phyloP scores from a whole-genome alignment of 371 early-diverging fungal genomes.

The Vavraia culicis region DNA sequence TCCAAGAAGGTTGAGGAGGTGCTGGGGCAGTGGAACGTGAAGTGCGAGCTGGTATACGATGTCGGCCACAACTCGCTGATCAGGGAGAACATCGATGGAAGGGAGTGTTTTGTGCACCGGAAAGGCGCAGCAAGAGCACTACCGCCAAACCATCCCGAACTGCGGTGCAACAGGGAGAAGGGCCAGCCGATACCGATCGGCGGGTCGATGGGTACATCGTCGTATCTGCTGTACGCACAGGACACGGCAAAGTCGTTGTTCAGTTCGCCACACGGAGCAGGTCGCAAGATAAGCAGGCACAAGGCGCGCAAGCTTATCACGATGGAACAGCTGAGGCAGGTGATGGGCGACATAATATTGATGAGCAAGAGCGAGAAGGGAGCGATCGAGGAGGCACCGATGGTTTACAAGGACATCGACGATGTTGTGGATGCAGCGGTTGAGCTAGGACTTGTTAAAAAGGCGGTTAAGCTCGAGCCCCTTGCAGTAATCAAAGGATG shows the following conservation, averaged over 20 bases:
- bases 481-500: slow-evolving; percentile 43
- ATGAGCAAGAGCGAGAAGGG: slow-evolving; percentile 9
- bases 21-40: slow-evolving; percentile 18
- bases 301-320: slow-evolving; percentile 21
- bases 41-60: slow-evolving; percentile 33
- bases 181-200: slow-evolving; percentile 14
- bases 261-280: slow-evolving; percentile 42
- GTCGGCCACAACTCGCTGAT: slow-evolving; percentile 38
- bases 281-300: slow-evolving; percentile 34
- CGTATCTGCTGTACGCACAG: slow-evolving; percentile 35
- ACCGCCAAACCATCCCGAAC: slow-evolving; percentile 11
- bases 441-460: slow-evolving; percentile 25
- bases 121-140: slow-evolving; percentile 39
- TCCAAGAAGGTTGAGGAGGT: slow-evolving; percentile 17
- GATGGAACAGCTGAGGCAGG: slow-evolving; percentile 7
- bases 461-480: slow-evolving; percentile 31
- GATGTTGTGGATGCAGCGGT: slow-evolving; percentile 39
- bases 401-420: slow-evolving; percentile 42
- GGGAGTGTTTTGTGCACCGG: slow-evolving; percentile 28
- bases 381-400: slow-evolving; percentile 37
- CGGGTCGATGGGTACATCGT: slow-evolving; percentile 43
- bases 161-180: slow-evolving; percentile 10
- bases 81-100: slow-evolving; percentile 11
- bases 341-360: slow-evolving; percentile 29
- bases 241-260: slow-evolving; percentile 15